Base-by-base conservation (phyloP, 1,139 yeast genomes). In the Candida smagusa region DNA sequence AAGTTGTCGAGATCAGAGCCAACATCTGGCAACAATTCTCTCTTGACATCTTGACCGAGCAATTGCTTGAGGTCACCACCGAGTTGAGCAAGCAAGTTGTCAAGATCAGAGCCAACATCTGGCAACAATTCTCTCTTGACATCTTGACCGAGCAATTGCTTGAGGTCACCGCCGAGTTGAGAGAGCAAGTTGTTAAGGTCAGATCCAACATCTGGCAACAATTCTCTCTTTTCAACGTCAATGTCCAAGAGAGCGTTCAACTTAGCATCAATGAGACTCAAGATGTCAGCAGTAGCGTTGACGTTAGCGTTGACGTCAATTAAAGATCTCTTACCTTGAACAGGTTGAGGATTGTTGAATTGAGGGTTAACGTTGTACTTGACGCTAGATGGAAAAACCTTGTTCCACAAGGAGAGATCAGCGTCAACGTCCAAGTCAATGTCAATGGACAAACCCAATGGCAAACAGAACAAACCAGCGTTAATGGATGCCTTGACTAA, bases 381-480 rank as follows among this genome's bases (percentile, higher is more conserved):
- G 39, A 48, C 49, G 39, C 39, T 44, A 35, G 47, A 44, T 37
- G 49, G 48, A 44, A 45, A 54, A 31, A 46, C 49, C 38, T 32
- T 33, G 33, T 37, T 46, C 55, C 54, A 58, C 12, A 44, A 31
- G 27, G n/a, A 9, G 30, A 45, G 42, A 37, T 43, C 43, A 25
- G 39, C 46, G 22, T 39, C 38, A 24, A 46, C 49, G 24, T 48
- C 43, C 38, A 48, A 56, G 36, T 59, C 48, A 37, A 58, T 48
- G 22, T 50, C 49, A 44, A 61, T 55, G 33, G 53, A 41, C 43
- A 60, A 58, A 36, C 49, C 54, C 27, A 49, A 50, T 39, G 67
- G 67, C 42, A 62, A 59, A 50, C 66, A 61, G 53, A 46, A 58
- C 38, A 50, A 47, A 29, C 38, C 30, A 12, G 29, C 47, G 41